Conservation (phyloP, 805 yeast species). For the Kodamaea kaohsiungensis region DNA sequence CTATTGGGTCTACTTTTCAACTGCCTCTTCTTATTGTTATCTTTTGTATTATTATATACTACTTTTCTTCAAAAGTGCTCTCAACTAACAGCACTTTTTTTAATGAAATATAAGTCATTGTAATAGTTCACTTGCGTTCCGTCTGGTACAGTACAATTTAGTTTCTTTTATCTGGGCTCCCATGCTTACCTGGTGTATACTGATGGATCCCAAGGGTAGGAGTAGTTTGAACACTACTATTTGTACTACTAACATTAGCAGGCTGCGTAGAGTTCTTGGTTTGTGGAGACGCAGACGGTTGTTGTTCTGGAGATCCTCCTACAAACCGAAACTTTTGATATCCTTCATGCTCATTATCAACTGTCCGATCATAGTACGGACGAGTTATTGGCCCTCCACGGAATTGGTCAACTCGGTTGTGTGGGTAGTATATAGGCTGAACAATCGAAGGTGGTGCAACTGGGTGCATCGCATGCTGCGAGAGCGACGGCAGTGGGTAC, state of each 20-base stretch:
- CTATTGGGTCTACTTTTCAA: too few relatives aligned
- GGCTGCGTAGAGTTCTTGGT: neutral
- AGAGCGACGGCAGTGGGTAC: constrained; percentile 3
- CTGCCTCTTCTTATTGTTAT: neutral
- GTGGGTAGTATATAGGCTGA: constrained; percentile 3
- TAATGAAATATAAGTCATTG: too few relatives aligned
- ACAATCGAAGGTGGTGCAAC: constrained; percentile 1
- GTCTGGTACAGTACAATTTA: too few relatives aligned
- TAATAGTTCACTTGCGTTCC: too few relatives aligned
- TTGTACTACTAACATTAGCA: constrained; percentile 5
- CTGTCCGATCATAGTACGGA: constrained; percentile 6
- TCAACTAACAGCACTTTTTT: too few relatives aligned
- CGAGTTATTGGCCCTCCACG: constrained; percentile 5
- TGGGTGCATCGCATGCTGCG: neutral
- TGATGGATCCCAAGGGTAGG: constrained; percentile 12
- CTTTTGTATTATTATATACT: too few relatives aligned
- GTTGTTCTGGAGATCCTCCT: neutral
- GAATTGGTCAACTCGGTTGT: neutral
- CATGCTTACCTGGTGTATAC: neutral
- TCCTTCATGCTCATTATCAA: constrained; percentile 1
- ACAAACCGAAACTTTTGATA: constrained; percentile 7
- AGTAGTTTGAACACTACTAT: constrained; percentile 7
- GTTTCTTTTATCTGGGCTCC: neutral
- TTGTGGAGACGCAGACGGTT: neutral
- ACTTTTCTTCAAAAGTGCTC: too few relatives aligned